Conservation (phyloP, 768 basidiomycete genomes). For the Termitomyces sp. region DNA sequence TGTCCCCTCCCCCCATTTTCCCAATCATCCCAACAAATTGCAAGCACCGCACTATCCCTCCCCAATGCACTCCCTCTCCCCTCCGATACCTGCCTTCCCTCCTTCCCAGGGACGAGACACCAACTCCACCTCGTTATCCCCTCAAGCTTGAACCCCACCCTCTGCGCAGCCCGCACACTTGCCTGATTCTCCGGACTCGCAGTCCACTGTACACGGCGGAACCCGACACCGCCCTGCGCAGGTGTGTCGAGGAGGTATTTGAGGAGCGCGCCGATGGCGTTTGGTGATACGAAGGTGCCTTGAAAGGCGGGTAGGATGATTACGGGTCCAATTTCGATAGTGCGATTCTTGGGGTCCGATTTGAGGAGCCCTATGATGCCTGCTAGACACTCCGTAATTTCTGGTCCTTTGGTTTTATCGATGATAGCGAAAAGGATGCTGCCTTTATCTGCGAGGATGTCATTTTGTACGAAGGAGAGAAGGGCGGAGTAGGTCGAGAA, state of each 20-base stretch:
- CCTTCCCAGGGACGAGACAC: conserved; percentile 31
- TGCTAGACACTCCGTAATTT: conserved; percentile 32
- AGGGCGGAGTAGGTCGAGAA: conserved; percentile 27
- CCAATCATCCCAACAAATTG: conserved; percentile 54
- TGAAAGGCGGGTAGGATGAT: conserved; percentile 48
- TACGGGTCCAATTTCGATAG: conserved; percentile 47
- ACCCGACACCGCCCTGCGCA: conserved; percentile 40
- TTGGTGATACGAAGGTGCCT: conserved; percentile 43
- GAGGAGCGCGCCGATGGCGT: conserved; percentile 40
- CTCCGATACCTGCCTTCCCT: conserved; percentile 21
- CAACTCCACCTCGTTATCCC: conserved; percentile 46
- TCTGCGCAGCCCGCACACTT: conserved; percentile 44
- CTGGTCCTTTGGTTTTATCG: conserved; percentile 36
- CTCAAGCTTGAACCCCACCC: conserved; percentile 52
- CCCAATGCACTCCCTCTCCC: conserved; percentile 31
- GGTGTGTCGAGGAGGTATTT: conserved; percentile 34
- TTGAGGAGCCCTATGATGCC: conserved; percentile 46
- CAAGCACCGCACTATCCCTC: conserved; percentile 32
- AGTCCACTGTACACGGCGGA: conserved; percentile 55
- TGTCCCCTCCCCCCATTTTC: conserved; percentile 35
- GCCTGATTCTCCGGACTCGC: conserved; percentile 40
- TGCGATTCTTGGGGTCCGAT: conserved; percentile 25
- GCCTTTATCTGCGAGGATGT: conserved; percentile 22
- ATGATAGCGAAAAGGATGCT: conserved; percentile 41
- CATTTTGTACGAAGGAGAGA: conserved; percentile 22